Percentiles rank a stretch among this genome's conserved stretches.
phyloP scores from a whole-genome alignment of 192 early-diverging fungal species.

The Kappamyces sp. region DNA sequence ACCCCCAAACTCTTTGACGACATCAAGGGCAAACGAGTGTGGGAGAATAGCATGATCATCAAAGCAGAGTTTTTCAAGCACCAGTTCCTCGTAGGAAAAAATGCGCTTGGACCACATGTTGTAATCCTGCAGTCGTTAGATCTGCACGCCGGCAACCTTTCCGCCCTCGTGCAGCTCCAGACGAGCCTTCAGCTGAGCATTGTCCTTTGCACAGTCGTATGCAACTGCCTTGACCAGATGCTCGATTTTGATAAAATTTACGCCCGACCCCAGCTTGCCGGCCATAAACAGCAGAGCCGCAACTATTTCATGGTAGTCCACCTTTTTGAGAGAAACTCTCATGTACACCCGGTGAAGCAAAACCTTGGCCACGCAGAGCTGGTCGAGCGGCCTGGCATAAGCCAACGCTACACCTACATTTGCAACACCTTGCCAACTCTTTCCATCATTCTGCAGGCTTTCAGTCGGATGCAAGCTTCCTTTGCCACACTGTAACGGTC shows the following conservation, averaged over 20 bases:
- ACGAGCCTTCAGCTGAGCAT: background rate
- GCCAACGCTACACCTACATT: background rate
- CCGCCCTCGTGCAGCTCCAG: slow-evolving; percentile 1
- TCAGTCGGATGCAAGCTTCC: slow-evolving; percentile 6
- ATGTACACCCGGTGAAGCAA: slow-evolving; percentile 9
- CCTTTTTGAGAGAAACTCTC: slow-evolving; percentile 1
- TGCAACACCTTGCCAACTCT: slow-evolving; percentile 4
- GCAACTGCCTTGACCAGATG: background rate
- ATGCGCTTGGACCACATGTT: slow-evolving; percentile 6
- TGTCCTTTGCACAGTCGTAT: slow-evolving; percentile 3
- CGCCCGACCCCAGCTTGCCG: slow-evolving; percentile 3
- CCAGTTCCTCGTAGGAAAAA: background rate
- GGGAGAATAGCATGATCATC: slow-evolving; percentile 7
- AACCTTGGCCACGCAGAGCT: slow-evolving; percentile 1
- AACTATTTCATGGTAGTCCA: slow-evolving; percentile 11
- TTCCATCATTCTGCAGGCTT: slow-evolving; percentile 7
- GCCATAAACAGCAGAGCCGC: slow-evolving; percentile 5
- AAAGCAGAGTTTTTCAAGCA: slow-evolving; percentile 1
- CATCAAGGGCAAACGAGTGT: background rate
- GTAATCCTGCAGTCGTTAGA: slow-evolving; percentile 3
- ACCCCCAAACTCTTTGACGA: slow-evolving; percentile 1
- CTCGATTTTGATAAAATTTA: slow-evolving; percentile 10
- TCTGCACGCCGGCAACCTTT: background rate
- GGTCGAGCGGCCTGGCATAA: slow-evolving; percentile 10
- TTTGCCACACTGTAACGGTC: slow-evolving; percentile 1